Evolutionary conservation across 306 rosid genomes (phyloP).

Genomic region (Fagus crenata): DNA sequence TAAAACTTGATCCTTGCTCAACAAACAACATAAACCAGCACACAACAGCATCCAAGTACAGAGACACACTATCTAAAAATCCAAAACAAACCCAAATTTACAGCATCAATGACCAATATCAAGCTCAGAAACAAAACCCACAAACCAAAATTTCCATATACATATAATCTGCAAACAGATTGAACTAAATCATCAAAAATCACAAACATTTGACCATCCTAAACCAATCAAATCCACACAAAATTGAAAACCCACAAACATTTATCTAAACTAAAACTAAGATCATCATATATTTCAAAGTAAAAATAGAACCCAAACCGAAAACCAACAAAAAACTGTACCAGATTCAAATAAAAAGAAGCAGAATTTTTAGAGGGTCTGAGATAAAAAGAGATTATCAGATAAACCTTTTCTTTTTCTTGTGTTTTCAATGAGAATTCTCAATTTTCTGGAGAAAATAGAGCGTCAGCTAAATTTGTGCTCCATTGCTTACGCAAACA

Average conservation of each 20-base stretch:
- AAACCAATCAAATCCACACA: slow-evolving; percentile 28
- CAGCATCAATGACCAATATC: slow-evolving; percentile 5
- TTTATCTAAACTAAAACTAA: slow-evolving; percentile 15
- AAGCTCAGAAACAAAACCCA: slow-evolving; percentile 12
- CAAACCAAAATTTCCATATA: slow-evolving; percentile 14
- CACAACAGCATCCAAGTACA: slow-evolving; percentile 7
- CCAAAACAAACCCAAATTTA: slow-evolving; percentile 23
- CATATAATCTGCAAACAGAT: slow-evolving; percentile 11
- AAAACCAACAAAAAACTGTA: slow-evolving; percentile 15
- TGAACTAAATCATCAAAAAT: slow-evolving; percentile 13
- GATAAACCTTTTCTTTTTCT: slow-evolving; percentile 30
- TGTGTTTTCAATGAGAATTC: slow-evolving; percentile 28
- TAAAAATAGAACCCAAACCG: slow-evolving; percentile 21
- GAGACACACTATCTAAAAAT: slow-evolving; percentile 15
- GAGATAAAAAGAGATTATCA: slow-evolving; percentile 10
- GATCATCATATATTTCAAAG: slow-evolving; percentile 3
- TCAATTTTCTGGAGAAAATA: slow-evolving; percentile 28
- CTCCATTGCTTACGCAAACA: slow-evolving; percentile 36
- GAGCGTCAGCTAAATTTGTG: slow-evolving; percentile 27
- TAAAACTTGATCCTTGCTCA: neutral
- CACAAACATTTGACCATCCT: slow-evolving; percentile 7
- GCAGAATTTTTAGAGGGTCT: neutral
- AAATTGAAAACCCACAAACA: slow-evolving; percentile 20
- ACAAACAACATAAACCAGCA: slow-evolving; percentile 26
- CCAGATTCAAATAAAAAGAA: slow-evolving; percentile 33